Conservation (phyloP, 1,139 yeast genomes). For the Insectozyma bohioensis region DNA sequence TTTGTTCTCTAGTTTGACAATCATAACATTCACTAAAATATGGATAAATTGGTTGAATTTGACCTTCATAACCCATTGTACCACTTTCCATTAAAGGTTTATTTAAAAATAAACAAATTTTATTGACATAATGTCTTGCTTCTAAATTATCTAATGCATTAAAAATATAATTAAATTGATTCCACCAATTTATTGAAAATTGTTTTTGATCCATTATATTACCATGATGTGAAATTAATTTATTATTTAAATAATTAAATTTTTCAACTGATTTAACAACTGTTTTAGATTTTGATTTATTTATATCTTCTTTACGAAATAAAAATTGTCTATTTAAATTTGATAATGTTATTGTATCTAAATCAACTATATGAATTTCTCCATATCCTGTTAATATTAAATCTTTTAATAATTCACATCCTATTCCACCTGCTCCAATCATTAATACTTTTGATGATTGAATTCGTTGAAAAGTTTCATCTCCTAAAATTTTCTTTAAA, state of each 20-base stretch:
- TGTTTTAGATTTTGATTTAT: conserved; percentile 77
- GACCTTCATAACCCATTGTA: conserved; percentile 92
- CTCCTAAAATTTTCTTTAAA: conserved; percentile 46
- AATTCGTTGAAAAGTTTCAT: conserved; percentile 29
- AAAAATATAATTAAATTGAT: conserved; percentile 71
- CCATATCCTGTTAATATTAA: conserved; percentile 82
- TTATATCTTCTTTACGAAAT: conserved; percentile 83
- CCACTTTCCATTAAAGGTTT: conserved; percentile 91
- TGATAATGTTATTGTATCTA: conserved; percentile 90
- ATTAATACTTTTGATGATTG: conserved; percentile 62
- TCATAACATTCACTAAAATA: conserved; percentile 88
- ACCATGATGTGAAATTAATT: conserved; percentile 78
- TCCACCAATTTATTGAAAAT: conserved; percentile 83
- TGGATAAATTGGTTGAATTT: conserved; percentile 87
- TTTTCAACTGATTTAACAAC: conserved; percentile 79
- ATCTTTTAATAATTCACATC: conserved; percentile 91
- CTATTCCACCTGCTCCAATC: conserved; percentile 99
- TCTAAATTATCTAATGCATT: conserved; percentile 94
- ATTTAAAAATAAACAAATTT: conserved; percentile 69
- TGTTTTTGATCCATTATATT: conserved; percentile 76
- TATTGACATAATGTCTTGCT: conserved; percentile 88
- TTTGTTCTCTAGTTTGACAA: conserved; percentile 72
- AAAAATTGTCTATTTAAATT: conserved; percentile 92
- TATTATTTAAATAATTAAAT: conserved; percentile 70
- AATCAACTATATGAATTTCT: conserved; percentile 87